These are phyloP conservation scores for Juncus inflexus DNA, from an alignment of 176 grass and related monocot genomes.

Conservation along the genomic window DNA sequence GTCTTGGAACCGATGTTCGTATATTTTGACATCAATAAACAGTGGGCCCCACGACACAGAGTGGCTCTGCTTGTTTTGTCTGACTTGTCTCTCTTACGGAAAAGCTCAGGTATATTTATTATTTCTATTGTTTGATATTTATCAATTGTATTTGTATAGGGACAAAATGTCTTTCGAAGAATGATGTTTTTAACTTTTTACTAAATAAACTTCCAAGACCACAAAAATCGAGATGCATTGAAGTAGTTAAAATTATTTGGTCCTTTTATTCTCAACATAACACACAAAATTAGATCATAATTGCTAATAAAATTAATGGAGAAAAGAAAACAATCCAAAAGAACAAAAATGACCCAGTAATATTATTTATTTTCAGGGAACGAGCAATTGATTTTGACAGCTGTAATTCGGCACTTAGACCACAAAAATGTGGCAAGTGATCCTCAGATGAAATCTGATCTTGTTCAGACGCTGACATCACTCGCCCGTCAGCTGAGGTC, in stretches of 20 bases:
- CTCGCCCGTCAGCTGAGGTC: slow-evolving; percentile 69
- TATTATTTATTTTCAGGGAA: slow-evolving; percentile 49
- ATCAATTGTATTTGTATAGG: too few relatives aligned
- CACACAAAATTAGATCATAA: too few relatives aligned
- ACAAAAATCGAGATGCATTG: too few relatives aligned
- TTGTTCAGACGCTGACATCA: slow-evolving; percentile 69
- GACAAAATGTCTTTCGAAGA: too few relatives aligned
- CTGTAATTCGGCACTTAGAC: slow-evolving; percentile 80
- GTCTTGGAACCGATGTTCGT: slow-evolving; percentile 78
- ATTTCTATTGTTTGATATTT: too few relatives aligned
- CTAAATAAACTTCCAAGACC: too few relatives aligned
- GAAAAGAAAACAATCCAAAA: too few relatives aligned
- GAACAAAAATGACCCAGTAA: too few relatives aligned
- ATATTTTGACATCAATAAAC: slow-evolving; percentile 75
- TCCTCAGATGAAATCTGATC: slow-evolving; percentile 74
- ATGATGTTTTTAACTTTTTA: too few relatives aligned
- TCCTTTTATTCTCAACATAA: too few relatives aligned
- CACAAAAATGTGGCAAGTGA: slow-evolving; percentile 67
- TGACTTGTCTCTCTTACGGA: slow-evolving; percentile 73
- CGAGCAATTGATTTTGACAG: slow-evolving; percentile 66
- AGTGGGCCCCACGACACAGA: slow-evolving; percentile 63
- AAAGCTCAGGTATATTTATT: slow-evolving; percentile 59
- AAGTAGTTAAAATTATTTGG: too few relatives aligned
- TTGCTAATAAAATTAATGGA: too few relatives aligned
- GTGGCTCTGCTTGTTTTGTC: slow-evolving; percentile 78